These are phyloP conservation scores for Rubia peregrina DNA, from an alignment of 305 asterid genomes.

Conservation along the genomic window DNA sequence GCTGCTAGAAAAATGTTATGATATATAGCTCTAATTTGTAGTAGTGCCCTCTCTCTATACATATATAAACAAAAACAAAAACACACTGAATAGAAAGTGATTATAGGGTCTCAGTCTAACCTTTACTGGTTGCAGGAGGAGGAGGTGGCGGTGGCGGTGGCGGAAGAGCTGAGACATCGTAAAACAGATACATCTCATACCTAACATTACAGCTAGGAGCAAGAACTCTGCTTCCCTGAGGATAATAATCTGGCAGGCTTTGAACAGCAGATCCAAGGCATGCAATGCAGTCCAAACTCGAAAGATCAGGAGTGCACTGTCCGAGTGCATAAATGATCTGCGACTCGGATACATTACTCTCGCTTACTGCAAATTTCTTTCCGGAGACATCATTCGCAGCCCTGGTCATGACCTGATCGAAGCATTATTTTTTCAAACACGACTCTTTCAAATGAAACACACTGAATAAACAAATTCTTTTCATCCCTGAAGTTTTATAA, in stretches of 20 bases:
- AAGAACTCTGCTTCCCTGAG: not conserved
- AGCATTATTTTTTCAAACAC: too few species aligned
- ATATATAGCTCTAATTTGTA: too few species aligned
- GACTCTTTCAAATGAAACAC: too few species aligned
- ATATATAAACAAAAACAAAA: too few species aligned
- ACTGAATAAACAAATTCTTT: too few species aligned
- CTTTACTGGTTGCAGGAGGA: not conserved
- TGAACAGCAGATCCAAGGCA: not conserved
- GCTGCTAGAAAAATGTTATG: too few species aligned
- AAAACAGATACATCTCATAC: not conserved
- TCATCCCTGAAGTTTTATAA: too few species aligned
- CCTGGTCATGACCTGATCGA: too few species aligned
- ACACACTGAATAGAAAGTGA: not conserved
- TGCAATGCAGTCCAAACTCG: not conserved
- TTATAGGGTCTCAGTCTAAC: not conserved
- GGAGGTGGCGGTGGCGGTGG: not conserved
- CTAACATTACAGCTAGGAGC: slow-evolving; percentile 9
- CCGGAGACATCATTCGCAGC: not conserved
- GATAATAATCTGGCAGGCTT: not conserved
- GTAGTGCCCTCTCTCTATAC: too few species aligned
- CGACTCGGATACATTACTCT: not conserved
- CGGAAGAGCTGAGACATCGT: too few species aligned
- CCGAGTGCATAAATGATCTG: not conserved
- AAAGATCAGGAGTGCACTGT: slow-evolving; percentile 12
- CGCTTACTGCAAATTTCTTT: slow-evolving; percentile 8